A percentile compares a stretch with the other conserved stretches of the same genome.
phyloP scores from a whole-genome alignment of 1,284 basidiomycete species.

The Albatrellus sp. region DNA sequence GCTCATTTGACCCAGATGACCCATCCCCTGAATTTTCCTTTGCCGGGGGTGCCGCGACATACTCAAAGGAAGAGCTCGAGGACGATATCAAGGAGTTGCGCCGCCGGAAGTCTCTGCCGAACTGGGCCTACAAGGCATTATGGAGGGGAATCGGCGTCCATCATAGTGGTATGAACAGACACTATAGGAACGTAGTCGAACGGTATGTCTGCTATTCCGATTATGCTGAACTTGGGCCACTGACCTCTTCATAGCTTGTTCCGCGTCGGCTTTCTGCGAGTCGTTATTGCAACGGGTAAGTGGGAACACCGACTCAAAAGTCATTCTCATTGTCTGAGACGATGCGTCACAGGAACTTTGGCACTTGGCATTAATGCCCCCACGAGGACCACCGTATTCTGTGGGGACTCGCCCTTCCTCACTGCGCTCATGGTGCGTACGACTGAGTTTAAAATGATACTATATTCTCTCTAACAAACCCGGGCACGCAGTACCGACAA shows the following conservation, averaged over 20 bases:
- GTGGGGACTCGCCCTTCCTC: slow-evolving; percentile 52
- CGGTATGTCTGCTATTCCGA: slow-evolving; percentile 23
- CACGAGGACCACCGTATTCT: slow-evolving; percentile 52
- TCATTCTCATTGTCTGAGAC: not conserved
- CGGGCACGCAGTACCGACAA: slow-evolving; percentile 45
- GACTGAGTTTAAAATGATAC: no score
- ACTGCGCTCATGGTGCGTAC: slow-evolving; percentile 47
- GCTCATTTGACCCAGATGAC: slow-evolving; percentile 42
- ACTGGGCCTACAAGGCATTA: slow-evolving; percentile 36
- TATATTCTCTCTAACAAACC: slow-evolving; percentile 2
- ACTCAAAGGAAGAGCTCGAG: slow-evolving; percentile 33
- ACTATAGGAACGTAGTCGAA: slow-evolving; percentile 48
- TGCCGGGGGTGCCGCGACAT: slow-evolving; percentile 26
- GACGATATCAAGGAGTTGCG: slow-evolving; percentile 32
- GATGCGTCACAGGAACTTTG: slow-evolving; percentile 34
- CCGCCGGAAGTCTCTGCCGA: slow-evolving; percentile 22
- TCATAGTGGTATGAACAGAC: slow-evolving; percentile 56
- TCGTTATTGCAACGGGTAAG: slow-evolving; percentile 52
- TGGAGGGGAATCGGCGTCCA: slow-evolving; percentile 55
- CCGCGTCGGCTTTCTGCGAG: slow-evolving; percentile 45
- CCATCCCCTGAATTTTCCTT: slow-evolving; percentile 52
- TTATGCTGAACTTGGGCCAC: not conserved
- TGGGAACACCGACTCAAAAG: not conserved
- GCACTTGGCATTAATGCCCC: slow-evolving; percentile 68
- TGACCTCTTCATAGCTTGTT: slow-evolving; percentile 30